A percentile compares a stretch with the other conserved stretches of the same genome.
phyloP scores from a whole-genome alignment of 164 flowering plant species.

The Tetracentron sinense region DNA sequence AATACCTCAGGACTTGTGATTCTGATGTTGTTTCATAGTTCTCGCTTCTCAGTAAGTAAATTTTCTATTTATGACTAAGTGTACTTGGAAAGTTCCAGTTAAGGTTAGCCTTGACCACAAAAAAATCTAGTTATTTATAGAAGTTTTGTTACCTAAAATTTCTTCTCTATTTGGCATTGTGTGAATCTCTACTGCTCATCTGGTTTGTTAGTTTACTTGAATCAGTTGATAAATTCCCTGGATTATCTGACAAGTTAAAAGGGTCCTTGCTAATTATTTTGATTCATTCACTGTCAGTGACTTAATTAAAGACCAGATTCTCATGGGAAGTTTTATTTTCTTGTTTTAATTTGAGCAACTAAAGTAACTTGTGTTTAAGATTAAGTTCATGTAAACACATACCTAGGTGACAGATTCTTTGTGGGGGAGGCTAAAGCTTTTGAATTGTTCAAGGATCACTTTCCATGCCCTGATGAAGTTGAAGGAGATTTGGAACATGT shows the following conservation, averaged over 20 bases:
- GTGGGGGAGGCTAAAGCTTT: no score
- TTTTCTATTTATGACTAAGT: not conserved
- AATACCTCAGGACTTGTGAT: constrained; percentile 34
- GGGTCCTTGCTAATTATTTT: no score
- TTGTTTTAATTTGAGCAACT: no score
- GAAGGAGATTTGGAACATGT: not conserved
- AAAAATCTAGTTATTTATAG: not conserved
- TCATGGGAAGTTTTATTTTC: no score
- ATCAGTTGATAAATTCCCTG: not conserved
- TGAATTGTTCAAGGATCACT: not conserved
- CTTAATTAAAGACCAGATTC: no score
- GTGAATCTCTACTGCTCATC: not conserved
- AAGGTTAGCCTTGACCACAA: not conserved
- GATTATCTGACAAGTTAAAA: not conserved
- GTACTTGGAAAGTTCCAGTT: not conserved
- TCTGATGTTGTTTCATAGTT: not conserved
- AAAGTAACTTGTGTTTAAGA: no score
- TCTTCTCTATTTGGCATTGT: not conserved
- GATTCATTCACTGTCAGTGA: no score
- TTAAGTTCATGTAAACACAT: no score
- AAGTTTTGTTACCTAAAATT: not conserved
- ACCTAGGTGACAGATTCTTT: not conserved
- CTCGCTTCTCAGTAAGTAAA: not conserved
- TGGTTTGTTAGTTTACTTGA: no score
- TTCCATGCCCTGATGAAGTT: not conserved